Percentiles rank a stretch among this genome's conserved stretches.
These are phyloP conservation scores for Babjeviella inositovora DNA, from an alignment of 805 yeast genomes.

Conservation along the genomic window DNA sequence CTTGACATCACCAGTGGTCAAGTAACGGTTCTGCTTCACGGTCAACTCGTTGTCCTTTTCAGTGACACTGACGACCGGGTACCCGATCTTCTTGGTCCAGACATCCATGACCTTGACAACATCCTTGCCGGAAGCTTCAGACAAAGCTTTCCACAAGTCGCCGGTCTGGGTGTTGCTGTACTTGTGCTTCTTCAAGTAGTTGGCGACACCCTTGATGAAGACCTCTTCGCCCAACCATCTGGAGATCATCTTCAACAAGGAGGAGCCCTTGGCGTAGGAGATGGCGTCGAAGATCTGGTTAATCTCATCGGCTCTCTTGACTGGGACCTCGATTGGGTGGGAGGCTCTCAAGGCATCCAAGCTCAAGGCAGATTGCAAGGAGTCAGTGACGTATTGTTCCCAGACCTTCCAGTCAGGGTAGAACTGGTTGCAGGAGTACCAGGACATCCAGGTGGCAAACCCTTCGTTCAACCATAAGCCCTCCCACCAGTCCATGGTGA, in stretches of 20 bases:
- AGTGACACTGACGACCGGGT: constrained; percentile 53
- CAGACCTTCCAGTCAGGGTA: constrained; percentile 81
- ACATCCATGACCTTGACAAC: constrained; percentile 60
- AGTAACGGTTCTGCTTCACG: constrained; percentile 58
- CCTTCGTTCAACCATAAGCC: constrained; percentile 84
- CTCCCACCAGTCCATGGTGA: constrained; percentile 90
- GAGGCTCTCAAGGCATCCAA: constrained; percentile 73
- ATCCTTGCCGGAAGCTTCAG: constrained; percentile 57
- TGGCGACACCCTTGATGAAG: constrained; percentile 67
- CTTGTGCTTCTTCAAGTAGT: constrained; percentile 58
- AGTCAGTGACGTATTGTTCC: constrained; percentile 68
- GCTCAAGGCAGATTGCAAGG: constrained; percentile 57
- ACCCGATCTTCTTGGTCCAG: constrained; percentile 73
- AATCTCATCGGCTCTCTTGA: constrained; percentile 61
- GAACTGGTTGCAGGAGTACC: constrained; percentile 65
- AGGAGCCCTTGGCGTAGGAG: constrained; percentile 71
- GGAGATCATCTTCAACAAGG: constrained; percentile 65
- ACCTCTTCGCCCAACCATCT: constrained; percentile 67
- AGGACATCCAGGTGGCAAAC: constrained; percentile 84
- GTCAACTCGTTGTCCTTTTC: constrained; percentile 33
- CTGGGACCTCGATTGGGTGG: constrained; percentile 78
- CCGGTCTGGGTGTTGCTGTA: constrained; percentile 67
- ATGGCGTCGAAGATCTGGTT: constrained; percentile 79
- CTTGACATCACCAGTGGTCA: constrained; percentile 64
- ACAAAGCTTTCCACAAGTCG: constrained; percentile 63